These are phyloP conservation scores for Leishmania tarentolae DNA, from an alignment of 208 protist species.

Conservation along the genomic window DNA sequence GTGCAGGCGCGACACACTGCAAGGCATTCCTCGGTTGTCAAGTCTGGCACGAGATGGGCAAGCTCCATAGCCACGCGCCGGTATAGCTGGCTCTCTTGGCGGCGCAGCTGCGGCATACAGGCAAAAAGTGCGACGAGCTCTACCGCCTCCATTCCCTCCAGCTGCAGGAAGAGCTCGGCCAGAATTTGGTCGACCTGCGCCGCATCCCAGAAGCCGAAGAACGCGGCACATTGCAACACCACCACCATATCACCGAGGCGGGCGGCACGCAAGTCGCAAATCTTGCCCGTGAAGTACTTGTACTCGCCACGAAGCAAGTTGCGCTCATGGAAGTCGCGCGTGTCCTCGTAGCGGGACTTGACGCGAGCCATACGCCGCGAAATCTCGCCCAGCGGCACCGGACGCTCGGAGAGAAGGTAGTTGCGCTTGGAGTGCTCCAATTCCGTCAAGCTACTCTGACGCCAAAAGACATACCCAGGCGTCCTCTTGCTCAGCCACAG, in stretches of 20 bases:
- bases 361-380: conserved; percentile 84
- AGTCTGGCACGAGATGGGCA: conserved; percentile 48
- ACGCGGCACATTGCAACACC: conserved; percentile 76
- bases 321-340: conserved; percentile 79
- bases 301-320: conserved; percentile 91
- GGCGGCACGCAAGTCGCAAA: conserved; percentile 75
- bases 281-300: conserved; percentile 94
- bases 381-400: conserved; percentile 81
- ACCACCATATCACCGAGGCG: conserved; percentile 73
- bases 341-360: conserved; percentile 75
- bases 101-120: conserved; percentile 69
- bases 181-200: conserved; percentile 77
- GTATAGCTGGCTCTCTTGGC: conserved; percentile 58
- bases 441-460: conserved; percentile 75
- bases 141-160: conserved; percentile 47
- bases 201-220: conserved; percentile 91
- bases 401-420: conserved; percentile 75
- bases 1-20: conserved; percentile 56
- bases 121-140: conserved; percentile 74
- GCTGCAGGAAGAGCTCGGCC: conserved; percentile 58
- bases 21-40: conserved; percentile 83
- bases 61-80: conserved; percentile 45
- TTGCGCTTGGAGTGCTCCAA: conserved; percentile 78
- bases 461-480: conserved; percentile 91
- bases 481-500: conserved; percentile 63